Conservation (phyloP, 148 eudicot species). For the Mesembryanthemum crystallinum region DNA sequence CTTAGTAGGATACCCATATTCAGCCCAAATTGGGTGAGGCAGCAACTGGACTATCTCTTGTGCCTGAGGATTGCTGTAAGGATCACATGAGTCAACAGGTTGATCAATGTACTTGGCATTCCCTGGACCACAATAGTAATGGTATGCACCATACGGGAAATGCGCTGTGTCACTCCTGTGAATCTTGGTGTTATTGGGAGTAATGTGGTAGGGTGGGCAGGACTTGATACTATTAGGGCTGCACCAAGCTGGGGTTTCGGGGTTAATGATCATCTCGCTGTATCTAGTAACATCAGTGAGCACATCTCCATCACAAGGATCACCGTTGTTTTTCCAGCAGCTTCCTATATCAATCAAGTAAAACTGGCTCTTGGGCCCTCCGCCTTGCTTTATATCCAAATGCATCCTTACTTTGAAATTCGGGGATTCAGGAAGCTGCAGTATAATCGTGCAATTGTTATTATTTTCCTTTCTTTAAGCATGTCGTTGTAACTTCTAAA, state of each 20-base stretch:
- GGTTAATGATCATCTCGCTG: slow-evolving; percentile 86
- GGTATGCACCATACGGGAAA: slow-evolving; percentile 80
- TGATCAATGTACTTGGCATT: slow-evolving; percentile 55
- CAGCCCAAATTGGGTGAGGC: slow-evolving; percentile 76
- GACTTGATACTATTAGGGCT: slow-evolving; percentile 39
- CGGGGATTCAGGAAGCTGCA: slow-evolving; percentile 77
- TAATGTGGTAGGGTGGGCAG: slow-evolving; percentile 81
- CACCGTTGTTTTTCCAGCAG: slow-evolving; percentile 84
- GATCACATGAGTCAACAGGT: slow-evolving; percentile 59
- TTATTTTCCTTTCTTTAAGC: too few species aligned
- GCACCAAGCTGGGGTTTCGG: slow-evolving; percentile 62
- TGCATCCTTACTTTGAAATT: slow-evolving; percentile 67
- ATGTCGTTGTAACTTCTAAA: too few species aligned
- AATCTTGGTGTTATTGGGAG: slow-evolving; percentile 56
- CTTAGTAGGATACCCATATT: slow-evolving; percentile 74
- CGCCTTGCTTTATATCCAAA: slow-evolving; percentile 69
- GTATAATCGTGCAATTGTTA: too few species aligned
- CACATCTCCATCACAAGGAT: slow-evolving; percentile 69
- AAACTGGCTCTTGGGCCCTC: slow-evolving; percentile 86
- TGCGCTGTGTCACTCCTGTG: slow-evolving; percentile 54
- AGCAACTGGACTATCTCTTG: slow-evolving; percentile 77
- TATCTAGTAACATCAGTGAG: slow-evolving; percentile 74
- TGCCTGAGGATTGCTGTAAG: slow-evolving; percentile 82
- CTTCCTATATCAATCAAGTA: slow-evolving; percentile 82
- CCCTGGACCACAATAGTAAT: slow-evolving; percentile 76